Evolutionary conservation across 2,329 filamentous ascomycete genomes (phyloP), one percentile per base, ranked within the genome.

Genomic region (Neofusicoccum kwambonambiense): DNA sequence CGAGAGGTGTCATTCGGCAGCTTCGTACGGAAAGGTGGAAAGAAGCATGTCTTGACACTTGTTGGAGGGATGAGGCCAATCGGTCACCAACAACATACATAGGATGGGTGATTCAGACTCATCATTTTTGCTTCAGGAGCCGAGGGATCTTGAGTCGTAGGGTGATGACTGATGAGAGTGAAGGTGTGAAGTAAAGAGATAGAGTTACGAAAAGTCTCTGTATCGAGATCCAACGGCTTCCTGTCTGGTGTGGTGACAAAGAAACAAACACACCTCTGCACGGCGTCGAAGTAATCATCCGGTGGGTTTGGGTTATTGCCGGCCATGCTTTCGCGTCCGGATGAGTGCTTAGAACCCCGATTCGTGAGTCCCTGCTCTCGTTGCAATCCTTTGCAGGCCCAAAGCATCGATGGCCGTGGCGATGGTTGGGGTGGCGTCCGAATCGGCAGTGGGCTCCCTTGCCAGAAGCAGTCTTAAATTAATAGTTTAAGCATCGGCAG

Each of bases 401-500:
- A 22, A 31, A 5, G 17, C 17, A 35, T 27, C 37, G 37, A 56
- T 19, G n/a, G n/a, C 6, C 17, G 34, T 52, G 17, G 35, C 17
- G 12, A 41, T 6, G 9, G 22, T 34, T 50, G 47, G 9, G 15
- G 39, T 39, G 41, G 13, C 27, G 8, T 19, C 13, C 27, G n/a
- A 45, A 60, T 47, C 56, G 56, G 54, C 41, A 60, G 44, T 37
- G 13, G n/a, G 9, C n/a, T 45, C 42, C 41, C 56, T 47, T 60
- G 56, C 13, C 15, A 31, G 11, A 41, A 12, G 12, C 15, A n/a
- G 39, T 11, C 37, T 44, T 44, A 44, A 5, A 31, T 22, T 12
- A 13, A 57, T 57, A 39, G 12, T 27, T 45, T 35, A 31, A 34
- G 54, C 27, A 45, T 45, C 41, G 37, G 51, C 27, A 27, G 17